phyloP scores from a whole-genome alignment of 371 early-diverging fungal genomes.

The Lichtheimia hyalospora region DNA sequence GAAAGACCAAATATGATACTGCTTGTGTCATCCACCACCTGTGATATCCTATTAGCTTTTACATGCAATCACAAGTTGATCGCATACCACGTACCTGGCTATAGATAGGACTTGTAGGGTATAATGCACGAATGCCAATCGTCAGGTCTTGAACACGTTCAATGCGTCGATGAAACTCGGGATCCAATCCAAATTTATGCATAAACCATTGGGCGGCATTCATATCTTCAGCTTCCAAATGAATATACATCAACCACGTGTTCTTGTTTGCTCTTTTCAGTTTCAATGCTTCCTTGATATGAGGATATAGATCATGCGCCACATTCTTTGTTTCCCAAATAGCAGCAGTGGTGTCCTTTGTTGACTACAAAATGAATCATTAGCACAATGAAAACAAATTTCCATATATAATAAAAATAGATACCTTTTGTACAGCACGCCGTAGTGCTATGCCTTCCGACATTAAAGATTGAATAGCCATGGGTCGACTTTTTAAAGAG shows the following conservation, averaged over 20 bases:
- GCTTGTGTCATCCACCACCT: conserved; percentile 26
- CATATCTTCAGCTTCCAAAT: conserved; percentile 3
- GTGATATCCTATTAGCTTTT: not conserved
- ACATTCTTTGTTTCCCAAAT: conserved; percentile 33
- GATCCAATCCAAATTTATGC: conserved; percentile 32
- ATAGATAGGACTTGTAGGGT: conserved; percentile 4
- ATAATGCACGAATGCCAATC: conserved; percentile 20
- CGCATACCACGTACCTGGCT: conserved; percentile 17
- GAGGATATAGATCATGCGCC: conserved; percentile 19
- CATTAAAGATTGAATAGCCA: not conserved
- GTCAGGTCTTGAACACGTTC: conserved; percentile 13
- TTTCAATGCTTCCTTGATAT: conserved; percentile 3
- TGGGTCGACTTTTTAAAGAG: too few relatives aligned
- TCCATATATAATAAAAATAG: too few relatives aligned
- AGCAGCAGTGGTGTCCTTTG: not conserved
- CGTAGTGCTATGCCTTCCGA: not conserved
- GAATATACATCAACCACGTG: conserved; percentile 31
- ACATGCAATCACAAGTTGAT: not conserved
- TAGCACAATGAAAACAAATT: too few relatives aligned
- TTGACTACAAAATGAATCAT: too few relatives aligned
- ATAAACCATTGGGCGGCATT: conserved; percentile 31
- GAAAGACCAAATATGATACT: conserved; percentile 35
- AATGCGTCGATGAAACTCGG: conserved; percentile 13
- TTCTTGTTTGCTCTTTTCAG: not conserved
- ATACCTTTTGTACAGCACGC: not conserved